Base-by-base conservation (phyloP, 345 rosid species). In the Dipteronia sinensis region DNA sequence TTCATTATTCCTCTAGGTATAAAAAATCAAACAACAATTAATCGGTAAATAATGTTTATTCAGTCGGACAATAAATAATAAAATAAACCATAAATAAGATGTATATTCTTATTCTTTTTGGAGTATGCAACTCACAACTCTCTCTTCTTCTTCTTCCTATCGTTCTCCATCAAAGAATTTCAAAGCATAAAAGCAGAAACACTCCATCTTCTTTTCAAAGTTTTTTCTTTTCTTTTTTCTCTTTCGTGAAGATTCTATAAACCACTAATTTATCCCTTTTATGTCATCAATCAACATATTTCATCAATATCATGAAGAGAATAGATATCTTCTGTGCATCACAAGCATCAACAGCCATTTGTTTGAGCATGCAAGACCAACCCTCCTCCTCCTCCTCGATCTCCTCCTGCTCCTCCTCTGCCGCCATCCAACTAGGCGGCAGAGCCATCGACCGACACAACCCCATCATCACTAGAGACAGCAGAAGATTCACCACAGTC, bases 401-500 rank as follows among this genome's bases (percentile, higher is more conserved):
- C 34, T 71, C 86, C 9, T 38, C 38, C 38, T 34, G 38, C 38
- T 34, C 82, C n/a, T 73, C 85, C 65, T 74, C 82, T 70, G 42
- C 83, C 73, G 34, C 81, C 66, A 70, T 66, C 69, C 85, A 76
- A 55, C 85, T 84, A 1, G 90, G 86, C 42, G 92, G 89, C 78
- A 85, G 90, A 76, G 84, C 91, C 84, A 89, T 94, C 71, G 97
- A 94, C 80, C 96, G 97, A 81, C 92, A 93, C 85, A 92, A 94
- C 51, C 97, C 97, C 20, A 90, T 92, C 81, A 94, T 90, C 83
- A 34, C 38, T 34, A 77, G 94, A 66, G 97, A 94, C 70, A 86
- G 82, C 44, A 88, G 82, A 76, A 89, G 98, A 79, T 75, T 79
- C 71, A 75, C 92, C 67, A 65, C 78, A 47, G 46, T 81, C 19